Evolutionary conservation across 148 eudicot genomes (phyloP).

Genomic region (Pouteria glomerata): DNA sequence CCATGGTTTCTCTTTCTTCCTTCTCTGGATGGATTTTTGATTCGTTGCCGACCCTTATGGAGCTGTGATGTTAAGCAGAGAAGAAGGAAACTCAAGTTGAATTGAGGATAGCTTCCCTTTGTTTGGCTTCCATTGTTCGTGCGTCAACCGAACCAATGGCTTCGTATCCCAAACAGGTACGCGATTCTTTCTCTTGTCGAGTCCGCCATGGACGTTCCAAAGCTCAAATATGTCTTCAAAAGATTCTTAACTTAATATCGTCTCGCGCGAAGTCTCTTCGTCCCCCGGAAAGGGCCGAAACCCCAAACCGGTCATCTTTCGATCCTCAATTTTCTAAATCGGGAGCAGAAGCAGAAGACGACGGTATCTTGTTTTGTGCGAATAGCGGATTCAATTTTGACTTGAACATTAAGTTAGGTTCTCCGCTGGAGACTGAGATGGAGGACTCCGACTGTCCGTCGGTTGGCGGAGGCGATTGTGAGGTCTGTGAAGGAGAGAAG

Average conservation of each 20-base stretch:
- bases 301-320: neutral
- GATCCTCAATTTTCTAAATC: neutral
- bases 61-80: neutral
- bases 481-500: neutral
- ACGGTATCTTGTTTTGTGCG: neutral
- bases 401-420: neutral
- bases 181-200: slow-evolving; percentile 1
- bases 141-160: neutral
- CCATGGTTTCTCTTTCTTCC: neutral
- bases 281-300: neutral
- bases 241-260: slow-evolving; percentile 5
- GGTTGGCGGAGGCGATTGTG: neutral
- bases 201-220: slow-evolving; percentile 14
- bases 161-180: slow-evolving; percentile 9
- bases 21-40: neutral
- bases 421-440: neutral
- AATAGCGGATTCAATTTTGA: neutral
- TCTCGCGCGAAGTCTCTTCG: neutral
- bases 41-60: neutral
- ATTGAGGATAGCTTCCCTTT: neutral
- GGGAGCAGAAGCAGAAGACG: neutral
- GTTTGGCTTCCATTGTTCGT: neutral
- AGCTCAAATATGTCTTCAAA: slow-evolving; percentile 10
- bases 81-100: neutral
- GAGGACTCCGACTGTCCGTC: neutral